Conservation (phyloP, 768 basidiomycete species). For the Agrocybe praecox region DNA sequence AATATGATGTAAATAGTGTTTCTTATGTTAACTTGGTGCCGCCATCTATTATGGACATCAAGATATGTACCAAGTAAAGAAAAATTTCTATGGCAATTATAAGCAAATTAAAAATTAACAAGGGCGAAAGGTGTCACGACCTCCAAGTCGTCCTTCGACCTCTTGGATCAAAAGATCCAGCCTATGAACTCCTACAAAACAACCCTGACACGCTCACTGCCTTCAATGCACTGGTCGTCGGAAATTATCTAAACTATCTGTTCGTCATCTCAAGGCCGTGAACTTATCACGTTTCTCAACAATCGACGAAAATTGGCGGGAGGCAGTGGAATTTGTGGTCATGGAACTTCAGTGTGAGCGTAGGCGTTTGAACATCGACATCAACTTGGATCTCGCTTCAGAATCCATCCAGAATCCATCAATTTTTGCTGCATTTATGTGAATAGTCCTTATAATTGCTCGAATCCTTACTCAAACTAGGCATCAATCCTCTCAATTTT, state of each 20-base stretch:
- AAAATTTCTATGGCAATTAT: no score
- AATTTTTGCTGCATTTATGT: no score
- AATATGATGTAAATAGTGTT: no score
- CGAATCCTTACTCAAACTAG: no score
- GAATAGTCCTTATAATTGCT: no score
- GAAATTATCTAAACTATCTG: neutral
- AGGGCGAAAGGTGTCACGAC: neutral
- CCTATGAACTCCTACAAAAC: neutral
- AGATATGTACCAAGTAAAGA: no score
- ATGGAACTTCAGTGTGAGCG: neutral
- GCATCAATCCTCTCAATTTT: no score
- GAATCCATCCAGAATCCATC: no score
- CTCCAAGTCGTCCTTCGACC: neutral
- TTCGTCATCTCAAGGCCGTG: neutral
- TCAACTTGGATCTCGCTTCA: no score
- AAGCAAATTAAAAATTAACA: no score
- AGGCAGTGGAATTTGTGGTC: neutral
- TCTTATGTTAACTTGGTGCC: no score
- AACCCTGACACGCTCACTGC: neutral
- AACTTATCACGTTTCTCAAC: neutral
- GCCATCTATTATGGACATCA: no score
- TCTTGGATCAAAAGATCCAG: neutral
- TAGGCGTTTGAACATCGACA: neutral
- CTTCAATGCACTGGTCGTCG: neutral
- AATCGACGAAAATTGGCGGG: neutral